Conservation (phyloP, 1,139 yeast species). For the Saccharomyces hybrid region DNA sequence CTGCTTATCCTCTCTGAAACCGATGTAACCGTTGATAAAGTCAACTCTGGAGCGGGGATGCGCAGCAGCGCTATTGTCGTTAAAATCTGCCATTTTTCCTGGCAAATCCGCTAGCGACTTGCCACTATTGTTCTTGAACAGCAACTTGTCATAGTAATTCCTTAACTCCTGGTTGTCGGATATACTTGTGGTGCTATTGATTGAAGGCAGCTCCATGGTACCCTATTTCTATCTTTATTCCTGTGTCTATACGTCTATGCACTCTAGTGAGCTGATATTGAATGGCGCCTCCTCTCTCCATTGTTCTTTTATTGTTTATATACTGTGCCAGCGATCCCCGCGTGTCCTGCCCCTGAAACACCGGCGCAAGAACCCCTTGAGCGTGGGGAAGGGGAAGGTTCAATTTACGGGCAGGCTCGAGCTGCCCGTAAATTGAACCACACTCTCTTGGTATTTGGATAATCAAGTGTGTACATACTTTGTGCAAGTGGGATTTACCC, state of each 20-base stretch:
- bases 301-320: neutral
- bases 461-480: neutral
- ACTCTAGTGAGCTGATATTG: neutral
- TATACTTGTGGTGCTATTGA: conserved; percentile 29
- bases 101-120: conserved; percentile 29
- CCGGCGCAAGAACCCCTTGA: neutral
- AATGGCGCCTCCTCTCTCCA: neutral
- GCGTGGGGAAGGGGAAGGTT: neutral
- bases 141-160: conserved; percentile 29
- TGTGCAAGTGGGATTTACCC: neutral
- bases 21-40: conserved; percentile 4
- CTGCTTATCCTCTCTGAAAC: neutral
- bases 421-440: neutral
- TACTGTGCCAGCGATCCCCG: neutral
- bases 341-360: conserved; percentile 1
- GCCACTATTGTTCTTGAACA: conserved; percentile 29
- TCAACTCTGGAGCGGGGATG: conserved; percentile 3
- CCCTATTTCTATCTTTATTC: neutral
- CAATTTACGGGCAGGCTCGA: neutral
- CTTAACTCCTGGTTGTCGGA: conserved; percentile 30
- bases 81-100: conserved; percentile 8
- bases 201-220: conserved; percentile 24
- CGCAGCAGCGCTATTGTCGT: neutral
- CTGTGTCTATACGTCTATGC: neutral
- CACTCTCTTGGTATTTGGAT: neutral